These are phyloP conservation scores for Oenanthe javanica DNA, from an alignment of 140 eudicot species.

Conservation along the genomic window DNA sequence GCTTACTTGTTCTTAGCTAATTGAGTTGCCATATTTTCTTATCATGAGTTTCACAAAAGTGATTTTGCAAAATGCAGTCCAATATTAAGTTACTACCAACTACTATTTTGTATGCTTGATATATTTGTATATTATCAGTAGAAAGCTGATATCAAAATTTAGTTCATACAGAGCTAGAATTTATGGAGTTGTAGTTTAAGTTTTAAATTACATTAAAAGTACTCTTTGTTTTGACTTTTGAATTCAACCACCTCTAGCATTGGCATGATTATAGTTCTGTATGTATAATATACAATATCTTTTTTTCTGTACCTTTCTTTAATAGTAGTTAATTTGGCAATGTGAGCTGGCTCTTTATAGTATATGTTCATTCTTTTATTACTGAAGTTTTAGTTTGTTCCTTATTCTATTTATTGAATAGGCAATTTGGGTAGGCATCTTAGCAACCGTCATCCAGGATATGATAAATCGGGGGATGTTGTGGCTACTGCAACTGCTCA, in stretches of 20 bases:
- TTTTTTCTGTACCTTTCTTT: background rate
- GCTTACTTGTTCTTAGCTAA: background rate
- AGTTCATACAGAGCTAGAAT: background rate
- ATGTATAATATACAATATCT: background rate
- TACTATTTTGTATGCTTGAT: background rate
- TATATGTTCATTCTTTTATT: background rate
- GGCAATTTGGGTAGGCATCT: slow-evolving; percentile 98
- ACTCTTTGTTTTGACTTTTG: background rate
- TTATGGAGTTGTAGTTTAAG: background rate
- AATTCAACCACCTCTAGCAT: background rate
- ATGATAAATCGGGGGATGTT: slow-evolving; percentile 58
- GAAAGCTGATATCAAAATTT: background rate
- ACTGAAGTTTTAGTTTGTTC: background rate
- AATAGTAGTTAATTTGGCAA: background rate
- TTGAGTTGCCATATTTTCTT: background rate
- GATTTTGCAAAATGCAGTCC: background rate
- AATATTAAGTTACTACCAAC: background rate
- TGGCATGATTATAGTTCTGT: background rate
- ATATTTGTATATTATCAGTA: background rate
- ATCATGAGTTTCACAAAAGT: background rate
- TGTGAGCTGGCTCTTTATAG: background rate
- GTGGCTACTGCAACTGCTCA: slow-evolving; percentile 40
- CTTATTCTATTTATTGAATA: slow-evolving; percentile 14
- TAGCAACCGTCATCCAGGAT: slow-evolving; percentile 91
- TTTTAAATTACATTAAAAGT: background rate